phyloP scores from a whole-genome alignment of 2,329 filamentous ascomycete genomes.

The Cladophialophora bantiana region DNA sequence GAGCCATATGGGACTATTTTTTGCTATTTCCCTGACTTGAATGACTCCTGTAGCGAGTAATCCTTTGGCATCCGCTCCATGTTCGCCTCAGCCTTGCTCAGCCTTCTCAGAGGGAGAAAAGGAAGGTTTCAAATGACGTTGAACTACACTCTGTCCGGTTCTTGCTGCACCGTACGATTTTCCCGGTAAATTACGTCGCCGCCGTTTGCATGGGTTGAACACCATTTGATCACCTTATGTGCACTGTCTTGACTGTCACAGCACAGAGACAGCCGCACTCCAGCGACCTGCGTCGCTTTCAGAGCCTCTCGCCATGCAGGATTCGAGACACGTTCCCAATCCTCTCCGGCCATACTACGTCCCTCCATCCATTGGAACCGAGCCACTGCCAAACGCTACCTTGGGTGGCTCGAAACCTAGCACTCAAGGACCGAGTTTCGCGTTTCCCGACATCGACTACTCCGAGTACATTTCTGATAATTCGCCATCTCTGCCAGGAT shows the following conservation, averaged over 20 bases:
- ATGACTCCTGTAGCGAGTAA: not conserved
- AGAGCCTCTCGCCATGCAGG: slow-evolving; percentile 28
- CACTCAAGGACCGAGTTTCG: slow-evolving; percentile 53
- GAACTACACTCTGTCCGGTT: not conserved
- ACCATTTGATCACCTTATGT: slow-evolving; percentile 11
- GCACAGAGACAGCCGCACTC: not conserved
- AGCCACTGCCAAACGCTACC: slow-evolving; percentile 47
- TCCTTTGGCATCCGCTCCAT: not conserved
- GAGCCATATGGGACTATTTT: not conserved
- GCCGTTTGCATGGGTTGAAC: not conserved
- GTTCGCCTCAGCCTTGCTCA: not conserved
- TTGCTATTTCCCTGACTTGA: not conserved
- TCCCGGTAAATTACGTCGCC: not conserved
- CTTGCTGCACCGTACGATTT: slow-evolving; percentile 15
- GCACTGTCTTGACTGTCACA: not conserved
- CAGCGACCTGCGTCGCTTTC: not conserved
- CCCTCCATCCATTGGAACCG: slow-evolving; percentile 70
- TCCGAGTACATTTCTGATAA: slow-evolving; percentile 81
- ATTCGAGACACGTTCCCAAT: slow-evolving; percentile 58
- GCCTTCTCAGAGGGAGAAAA: not conserved
- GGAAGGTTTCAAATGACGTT: not conserved
- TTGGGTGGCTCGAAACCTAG: slow-evolving; percentile 43
- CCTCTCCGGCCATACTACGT: slow-evolving; percentile 67
- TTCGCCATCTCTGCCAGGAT: slow-evolving; percentile 76
- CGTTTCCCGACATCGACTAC: slow-evolving; percentile 84